Base-by-base conservation (phyloP, 495 filamentous ascomycete species). In the Penicillium cataractarum region DNA sequence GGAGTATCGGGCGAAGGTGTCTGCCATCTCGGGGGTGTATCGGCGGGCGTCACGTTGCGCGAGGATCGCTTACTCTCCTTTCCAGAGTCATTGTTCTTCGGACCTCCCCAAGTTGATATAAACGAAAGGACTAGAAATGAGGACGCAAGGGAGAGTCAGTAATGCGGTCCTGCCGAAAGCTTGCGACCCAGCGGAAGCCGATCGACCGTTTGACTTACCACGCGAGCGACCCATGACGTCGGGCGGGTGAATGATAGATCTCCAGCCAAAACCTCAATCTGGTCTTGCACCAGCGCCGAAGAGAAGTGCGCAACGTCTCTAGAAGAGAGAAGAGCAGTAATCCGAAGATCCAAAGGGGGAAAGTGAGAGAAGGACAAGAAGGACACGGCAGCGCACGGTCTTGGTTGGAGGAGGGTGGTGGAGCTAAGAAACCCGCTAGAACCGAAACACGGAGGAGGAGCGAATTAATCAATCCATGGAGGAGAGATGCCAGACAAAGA, bases 51-150 rank as follows among this genome's bases (percentile, higher is more conserved):
- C 24, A 65, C 65, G 42, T 70, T 63, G 57, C 58, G 65, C 56
- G 74, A 70, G 32, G 78, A 77, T 46, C 76, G 69, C 52, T 62
- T 50, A 59, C 58, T 73, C 39, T 71, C 64, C 61, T 68, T 75
- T 46, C 73, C 76, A 51, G 77, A 72, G 19, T 61, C 65, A 58
- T 61, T 67, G 22, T 63, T 66, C 53, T 60, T 68, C 8, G 71
- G 60, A 33, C 74, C 75, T 40, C 83, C 83, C 71, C 85, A 87
- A 59, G 82, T 79, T 58, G 83, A 85, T 72, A 88, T 86, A 70
- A 89, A 86, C 55, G 86, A 89, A 58, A 85, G 74, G 21, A 89
- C 86, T 89, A 77, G 17, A 46, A 13, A n/a, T n/a, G 8, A 31
- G 17, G 56, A 74, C 62, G 75, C 75, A 76, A 76, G 69, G 75